Evolutionary conservation across 805 yeast genomes (phyloP).

Genomic region (Kluyveromyces aestuarii): DNA sequence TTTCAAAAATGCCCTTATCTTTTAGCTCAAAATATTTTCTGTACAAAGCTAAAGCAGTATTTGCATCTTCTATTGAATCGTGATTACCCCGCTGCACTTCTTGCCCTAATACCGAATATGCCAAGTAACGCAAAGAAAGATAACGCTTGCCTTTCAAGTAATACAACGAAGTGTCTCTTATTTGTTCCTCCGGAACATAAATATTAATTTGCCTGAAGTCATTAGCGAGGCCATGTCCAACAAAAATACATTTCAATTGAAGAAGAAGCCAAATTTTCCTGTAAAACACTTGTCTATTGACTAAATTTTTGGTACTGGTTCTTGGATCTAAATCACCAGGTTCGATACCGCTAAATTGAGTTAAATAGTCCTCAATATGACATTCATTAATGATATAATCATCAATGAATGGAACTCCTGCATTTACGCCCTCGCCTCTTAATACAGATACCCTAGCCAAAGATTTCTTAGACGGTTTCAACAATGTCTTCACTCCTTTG

Average conservation of each 20-base stretch:
- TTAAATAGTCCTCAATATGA: constrained; percentile 73
- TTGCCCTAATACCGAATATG: constrained; percentile 65
- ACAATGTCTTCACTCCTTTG: constrained; percentile 58
- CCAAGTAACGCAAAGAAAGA: constrained; percentile 75
- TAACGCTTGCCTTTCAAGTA: constrained; percentile 70
- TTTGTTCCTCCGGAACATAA: constrained; percentile 76
- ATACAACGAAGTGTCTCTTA: constrained; percentile 81
- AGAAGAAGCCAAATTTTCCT: constrained; percentile 83
- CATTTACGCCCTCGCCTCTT: constrained; percentile 56
- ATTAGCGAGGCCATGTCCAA: constrained; percentile 87
- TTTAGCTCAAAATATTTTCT: constrained; percentile 58
- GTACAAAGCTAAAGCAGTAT: constrained; percentile 72
- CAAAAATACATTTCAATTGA: constrained; percentile 83
- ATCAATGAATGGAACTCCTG: constrained; percentile 79
- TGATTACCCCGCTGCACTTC: constrained; percentile 89
- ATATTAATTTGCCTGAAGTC: constrained; percentile 92
- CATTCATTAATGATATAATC: constrained; percentile 76
- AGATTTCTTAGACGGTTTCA: constrained; percentile 67
- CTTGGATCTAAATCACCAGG: constrained; percentile 79
- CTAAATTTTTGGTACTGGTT: constrained; percentile 57
- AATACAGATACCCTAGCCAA: constrained; percentile 86
- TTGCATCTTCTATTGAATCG: constrained; percentile 95
- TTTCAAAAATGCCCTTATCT: constrained; percentile 50
- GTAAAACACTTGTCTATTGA: constrained; percentile 74
- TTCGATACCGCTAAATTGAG: constrained; percentile 89